Base-by-base conservation (phyloP, 192 early-diverging fungal species). In the Coemansia sp. region DNA sequence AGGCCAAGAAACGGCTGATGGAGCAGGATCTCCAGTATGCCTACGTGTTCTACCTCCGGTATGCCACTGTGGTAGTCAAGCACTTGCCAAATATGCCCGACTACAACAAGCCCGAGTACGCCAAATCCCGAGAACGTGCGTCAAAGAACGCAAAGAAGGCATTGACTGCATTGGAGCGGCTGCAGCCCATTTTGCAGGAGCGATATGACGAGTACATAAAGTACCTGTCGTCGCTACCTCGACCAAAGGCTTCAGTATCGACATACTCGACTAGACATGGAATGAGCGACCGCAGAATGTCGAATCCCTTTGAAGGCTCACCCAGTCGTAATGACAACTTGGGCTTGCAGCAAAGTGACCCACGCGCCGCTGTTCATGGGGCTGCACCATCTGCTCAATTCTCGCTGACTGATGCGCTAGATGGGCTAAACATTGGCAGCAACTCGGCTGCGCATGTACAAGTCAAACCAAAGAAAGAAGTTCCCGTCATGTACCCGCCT, bases 41-140 rank as follows among this genome's bases (percentile, higher is more conserved):
- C 2, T 92, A 92, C 57, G 79, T 89, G n/a, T 72, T 85, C 32
- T 90, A 88, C 62, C 74, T 92, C 80, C 82, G 85, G 4, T 89
- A 86, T 66, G 81, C 79, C 55, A 92, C 84, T 10, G 67, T 90
- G 29, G 83, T 86, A 32, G 45, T 90, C 24, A 82, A 69, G 39
- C 84, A 87, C 25, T 70, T 90, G 25, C 84, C 76, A 49, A 84
- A 84, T 49, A 84, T 87, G 58, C 74, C 76, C 7, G 79, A 85
- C 45, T 87, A 82, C 62, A 75, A 73, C 48, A 69, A 72, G 37
- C 75, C 83, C 0, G 71, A 75, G 32, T 62, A 85, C 56, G 85
- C 86, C 7, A 70, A 69, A 52, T 58, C 53, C n/a, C 58, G 70
- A 4, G 59, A 76, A 14, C 69, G 58, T 60, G 57, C 63, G 45